A percentile compares a stretch with the other conserved stretches of the same genome.
Evolutionary conservation across 2,329 filamentous ascomycete genomes (phyloP).

Genomic region (Colletotrichum tanaceti): DNA sequence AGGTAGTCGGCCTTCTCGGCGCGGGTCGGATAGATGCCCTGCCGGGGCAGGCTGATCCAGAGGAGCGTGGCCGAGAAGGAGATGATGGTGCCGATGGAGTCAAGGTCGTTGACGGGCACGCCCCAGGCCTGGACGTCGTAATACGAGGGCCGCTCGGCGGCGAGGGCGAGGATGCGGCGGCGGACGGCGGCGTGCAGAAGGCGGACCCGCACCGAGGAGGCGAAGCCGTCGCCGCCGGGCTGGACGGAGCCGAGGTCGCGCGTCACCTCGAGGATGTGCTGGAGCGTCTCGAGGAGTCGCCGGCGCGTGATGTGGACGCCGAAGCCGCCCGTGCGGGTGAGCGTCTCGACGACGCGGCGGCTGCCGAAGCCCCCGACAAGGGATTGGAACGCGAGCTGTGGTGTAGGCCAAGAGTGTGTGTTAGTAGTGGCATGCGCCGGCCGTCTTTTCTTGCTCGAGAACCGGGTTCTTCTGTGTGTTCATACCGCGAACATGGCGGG

Average conservation of each 20-base stretch:
- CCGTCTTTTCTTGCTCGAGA: no score
- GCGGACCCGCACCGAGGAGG: constrained; percentile 71
- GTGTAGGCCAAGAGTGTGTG: not conserved
- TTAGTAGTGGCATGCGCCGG: constrained; percentile 32
- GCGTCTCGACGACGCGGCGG: constrained; percentile 78
- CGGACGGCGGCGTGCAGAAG: constrained; percentile 74
- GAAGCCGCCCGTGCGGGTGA: constrained; percentile 81
- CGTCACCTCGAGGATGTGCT: constrained; percentile 80
- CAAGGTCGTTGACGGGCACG: constrained; percentile 79
- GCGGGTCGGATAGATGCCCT: constrained; percentile 73
- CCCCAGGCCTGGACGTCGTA: constrained; percentile 69
- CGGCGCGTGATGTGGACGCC: constrained; percentile 73
- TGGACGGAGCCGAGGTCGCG: constrained; percentile 72
- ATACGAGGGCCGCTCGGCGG: constrained; percentile 65
- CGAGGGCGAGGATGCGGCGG: constrained; percentile 69
- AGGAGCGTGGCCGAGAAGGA: constrained; percentile 77
- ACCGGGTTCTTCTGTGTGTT: constrained; percentile 36
- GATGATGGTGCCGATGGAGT: constrained; percentile 77
- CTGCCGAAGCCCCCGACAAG: constrained; percentile 78
- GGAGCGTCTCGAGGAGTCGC: constrained; percentile 75
- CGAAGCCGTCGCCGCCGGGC: constrained; percentile 73
- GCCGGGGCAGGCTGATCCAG: constrained; percentile 76
- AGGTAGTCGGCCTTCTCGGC: constrained; percentile 77
- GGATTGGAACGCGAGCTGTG: constrained; percentile 70
- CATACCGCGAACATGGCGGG: constrained; percentile 69